Conservation (phyloP, 108 stramenopile genomes). For the Conticribra guillardii region DNA sequence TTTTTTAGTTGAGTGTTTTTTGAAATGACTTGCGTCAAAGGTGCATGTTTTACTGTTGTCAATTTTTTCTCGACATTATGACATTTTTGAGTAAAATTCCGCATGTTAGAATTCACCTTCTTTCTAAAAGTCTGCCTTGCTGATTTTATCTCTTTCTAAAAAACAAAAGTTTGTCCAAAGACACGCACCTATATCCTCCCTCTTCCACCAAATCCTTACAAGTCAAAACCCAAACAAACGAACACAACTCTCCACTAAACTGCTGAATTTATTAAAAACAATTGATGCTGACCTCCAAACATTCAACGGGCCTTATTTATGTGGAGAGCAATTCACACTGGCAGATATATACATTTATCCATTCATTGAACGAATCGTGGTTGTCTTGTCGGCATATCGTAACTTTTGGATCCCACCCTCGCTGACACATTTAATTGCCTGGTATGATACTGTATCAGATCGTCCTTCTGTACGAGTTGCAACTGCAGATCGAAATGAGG, state of each 20-base stretch:
- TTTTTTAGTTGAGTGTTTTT: too few relatives aligned
- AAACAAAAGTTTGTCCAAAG: constrained; percentile 28
- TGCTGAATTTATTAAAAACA: constrained; percentile 31
- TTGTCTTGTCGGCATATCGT: constrained; percentile 40
- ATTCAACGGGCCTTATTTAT: constrained; percentile 38
- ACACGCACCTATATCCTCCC: constrained; percentile 26
- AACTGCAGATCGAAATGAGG: constrained; percentile 31
- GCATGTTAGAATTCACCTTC: not conserved
- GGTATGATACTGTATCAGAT: constrained; percentile 33
- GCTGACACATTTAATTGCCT: constrained; percentile 16
- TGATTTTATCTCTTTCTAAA: too few relatives aligned
- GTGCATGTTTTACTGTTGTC: too few relatives aligned
- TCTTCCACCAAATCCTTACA: constrained; percentile 27
- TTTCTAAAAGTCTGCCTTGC: too few relatives aligned
- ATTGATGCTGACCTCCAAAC: constrained; percentile 34
- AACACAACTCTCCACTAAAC: constrained; percentile 19
- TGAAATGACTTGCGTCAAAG: too few relatives aligned
- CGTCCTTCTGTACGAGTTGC: constrained; percentile 33
- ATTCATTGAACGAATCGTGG: constrained; percentile 39
- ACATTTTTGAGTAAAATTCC: too few relatives aligned
- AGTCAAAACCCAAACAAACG: constrained; percentile 20
- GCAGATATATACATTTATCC: constrained; percentile 44
- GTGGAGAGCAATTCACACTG: constrained; percentile 40
- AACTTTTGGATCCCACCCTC: constrained; percentile 44
- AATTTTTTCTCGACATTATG: too few relatives aligned